A percentile compares a stretch with the other conserved stretches of the same genome.
These are phyloP conservation scores for Termitomyces sp. DNA, from an alignment of 768 basidiomycete species.

Conservation along the genomic window DNA sequence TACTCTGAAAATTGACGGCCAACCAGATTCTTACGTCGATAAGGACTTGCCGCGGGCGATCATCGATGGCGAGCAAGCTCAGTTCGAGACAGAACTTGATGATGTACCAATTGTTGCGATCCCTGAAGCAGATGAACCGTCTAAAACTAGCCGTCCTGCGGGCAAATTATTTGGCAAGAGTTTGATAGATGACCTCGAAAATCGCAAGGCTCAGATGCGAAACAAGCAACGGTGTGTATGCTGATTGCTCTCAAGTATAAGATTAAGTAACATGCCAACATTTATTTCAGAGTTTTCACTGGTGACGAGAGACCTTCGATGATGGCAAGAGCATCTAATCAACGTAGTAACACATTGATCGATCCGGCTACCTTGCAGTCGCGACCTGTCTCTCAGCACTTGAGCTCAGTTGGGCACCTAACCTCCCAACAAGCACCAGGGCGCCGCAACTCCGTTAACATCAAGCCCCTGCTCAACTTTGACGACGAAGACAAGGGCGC, in stretches of 20 bases:
- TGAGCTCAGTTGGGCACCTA: conserved; percentile 40
- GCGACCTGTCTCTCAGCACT: conserved; percentile 42
- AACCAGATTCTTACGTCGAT: conserved; percentile 59
- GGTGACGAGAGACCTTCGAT: conserved; percentile 90
- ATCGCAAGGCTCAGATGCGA: conserved; percentile 77
- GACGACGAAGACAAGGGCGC: conserved; percentile 44
- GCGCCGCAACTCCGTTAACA: conserved; percentile 47
- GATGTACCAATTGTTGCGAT: conserved; percentile 24
- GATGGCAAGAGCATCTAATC: conserved; percentile 70
- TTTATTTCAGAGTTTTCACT: conserved; percentile 63
- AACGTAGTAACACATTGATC: conserved; percentile 66
- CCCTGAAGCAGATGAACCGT: conserved; percentile 22
- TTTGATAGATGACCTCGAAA: conserved; percentile 87
- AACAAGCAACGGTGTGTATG: conserved; percentile 71
- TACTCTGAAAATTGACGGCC: conserved; percentile 67
- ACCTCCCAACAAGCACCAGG: conserved; percentile 31
- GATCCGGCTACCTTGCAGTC: conserved; percentile 59
- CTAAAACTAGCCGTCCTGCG: conserved; percentile 49
- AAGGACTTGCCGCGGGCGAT: conserved; percentile 63
- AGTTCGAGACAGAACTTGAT: conserved; percentile 41
- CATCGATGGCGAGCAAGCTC: conserved; percentile 74
- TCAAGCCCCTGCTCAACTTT: conserved; percentile 67
- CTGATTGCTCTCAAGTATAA: neutral
- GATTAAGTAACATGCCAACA: neutral
- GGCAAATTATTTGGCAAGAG: conserved; percentile 86